These are phyloP conservation scores for Rhynchosporium agropyri DNA, from an alignment of 2,329 filamentous ascomycete genomes.

Conservation along the genomic window DNA sequence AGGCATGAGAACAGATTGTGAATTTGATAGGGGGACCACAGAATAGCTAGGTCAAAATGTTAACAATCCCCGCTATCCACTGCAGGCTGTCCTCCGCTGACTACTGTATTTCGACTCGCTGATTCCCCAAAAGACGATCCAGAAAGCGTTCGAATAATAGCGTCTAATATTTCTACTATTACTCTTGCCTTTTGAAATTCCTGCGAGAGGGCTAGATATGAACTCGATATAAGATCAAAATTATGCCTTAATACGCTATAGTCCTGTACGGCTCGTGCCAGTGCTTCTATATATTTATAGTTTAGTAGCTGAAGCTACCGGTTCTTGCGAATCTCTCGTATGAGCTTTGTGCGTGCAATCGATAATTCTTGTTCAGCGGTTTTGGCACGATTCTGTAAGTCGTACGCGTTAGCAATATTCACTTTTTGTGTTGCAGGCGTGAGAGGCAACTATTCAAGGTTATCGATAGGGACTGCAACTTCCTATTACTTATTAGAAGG, in stretches of 20 bases:
- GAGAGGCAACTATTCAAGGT: slow-evolving; percentile 19
- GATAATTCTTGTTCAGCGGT: slow-evolving; percentile 23
- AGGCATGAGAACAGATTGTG: neutral
- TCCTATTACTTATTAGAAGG: slow-evolving; percentile 10
- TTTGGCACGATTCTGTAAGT: slow-evolving; percentile 25
- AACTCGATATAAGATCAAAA: slow-evolving; percentile 23
- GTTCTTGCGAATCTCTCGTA: slow-evolving; percentile 24
- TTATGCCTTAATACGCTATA: slow-evolving; percentile 18
- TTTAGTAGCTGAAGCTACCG: slow-evolving; percentile 21
- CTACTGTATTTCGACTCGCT: slow-evolving; percentile 5
- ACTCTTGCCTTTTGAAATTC: slow-evolving; percentile 23
- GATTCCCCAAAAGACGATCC: neutral
- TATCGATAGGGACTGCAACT: slow-evolving; percentile 4
- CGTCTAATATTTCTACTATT: slow-evolving; percentile 28
- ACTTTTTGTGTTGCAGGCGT: slow-evolving; percentile 23
- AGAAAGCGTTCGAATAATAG: slow-evolving; percentile 21
- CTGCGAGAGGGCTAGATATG: slow-evolving; percentile 19
- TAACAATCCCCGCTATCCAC: slow-evolving; percentile 1
- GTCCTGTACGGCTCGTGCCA: slow-evolving; percentile 14
- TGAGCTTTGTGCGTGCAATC: slow-evolving; percentile 18
- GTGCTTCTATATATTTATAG: slow-evolving; percentile 22
- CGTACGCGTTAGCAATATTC: slow-evolving; percentile 25
- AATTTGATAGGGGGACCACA: slow-evolving; percentile 3
- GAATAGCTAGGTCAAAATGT: slow-evolving; percentile 11
- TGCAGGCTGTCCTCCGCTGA: neutral